Percentiles rank a stretch among this genome's conserved stretches.
Conservation (phyloP, 2,329 filamentous ascomycete species). For the Neoscytalidium dimidiatum region DNA sequence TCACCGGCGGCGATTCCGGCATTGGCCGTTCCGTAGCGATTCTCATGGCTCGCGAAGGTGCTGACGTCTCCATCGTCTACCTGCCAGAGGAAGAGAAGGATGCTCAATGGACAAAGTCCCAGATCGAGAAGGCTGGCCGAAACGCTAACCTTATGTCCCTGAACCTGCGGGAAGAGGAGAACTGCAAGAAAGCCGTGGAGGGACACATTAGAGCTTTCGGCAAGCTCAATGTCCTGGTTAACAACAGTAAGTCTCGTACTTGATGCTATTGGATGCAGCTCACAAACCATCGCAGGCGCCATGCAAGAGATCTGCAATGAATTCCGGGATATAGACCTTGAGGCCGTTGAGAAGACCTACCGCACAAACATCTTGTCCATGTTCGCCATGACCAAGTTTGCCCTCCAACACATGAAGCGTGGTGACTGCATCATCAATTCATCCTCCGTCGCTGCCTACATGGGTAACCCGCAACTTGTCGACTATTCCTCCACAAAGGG, state of each 20-base stretch:
- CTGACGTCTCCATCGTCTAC: constrained; percentile 58
- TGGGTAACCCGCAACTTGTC: constrained; percentile 47
- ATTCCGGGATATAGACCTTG: constrained; percentile 56
- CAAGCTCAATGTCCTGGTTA: constrained; percentile 53
- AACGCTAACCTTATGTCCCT: constrained; percentile 52
- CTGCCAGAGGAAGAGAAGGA: constrained; percentile 59
- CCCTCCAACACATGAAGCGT: constrained; percentile 22
- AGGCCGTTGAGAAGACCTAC: constrained; percentile 59
- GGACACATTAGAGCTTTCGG: constrained; percentile 53
- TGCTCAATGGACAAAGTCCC: constrained; percentile 54
- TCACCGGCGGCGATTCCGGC: constrained; percentile 31
- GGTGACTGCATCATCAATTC: constrained; percentile 57
- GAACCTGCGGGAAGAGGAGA: constrained; percentile 53
- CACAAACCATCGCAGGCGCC: constrained; percentile 40
- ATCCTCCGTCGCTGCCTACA: constrained; percentile 56
- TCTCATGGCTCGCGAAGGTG: constrained; percentile 60
- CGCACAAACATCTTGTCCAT: constrained; percentile 28
- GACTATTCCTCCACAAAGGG: constrained; percentile 62
- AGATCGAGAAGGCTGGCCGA: constrained; percentile 54
- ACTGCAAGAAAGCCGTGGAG: constrained; percentile 54
- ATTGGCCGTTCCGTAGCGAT: constrained; percentile 52
- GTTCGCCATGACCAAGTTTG: constrained; percentile 19
- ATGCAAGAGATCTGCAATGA: constrained; percentile 58
- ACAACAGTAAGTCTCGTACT: constrained; percentile 44
- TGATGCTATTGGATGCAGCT: not conserved